These are phyloP conservation scores for Ulota crispa DNA, from an alignment of 225 moss, liverwort and hornwort genomes.

Conservation along the genomic window DNA sequence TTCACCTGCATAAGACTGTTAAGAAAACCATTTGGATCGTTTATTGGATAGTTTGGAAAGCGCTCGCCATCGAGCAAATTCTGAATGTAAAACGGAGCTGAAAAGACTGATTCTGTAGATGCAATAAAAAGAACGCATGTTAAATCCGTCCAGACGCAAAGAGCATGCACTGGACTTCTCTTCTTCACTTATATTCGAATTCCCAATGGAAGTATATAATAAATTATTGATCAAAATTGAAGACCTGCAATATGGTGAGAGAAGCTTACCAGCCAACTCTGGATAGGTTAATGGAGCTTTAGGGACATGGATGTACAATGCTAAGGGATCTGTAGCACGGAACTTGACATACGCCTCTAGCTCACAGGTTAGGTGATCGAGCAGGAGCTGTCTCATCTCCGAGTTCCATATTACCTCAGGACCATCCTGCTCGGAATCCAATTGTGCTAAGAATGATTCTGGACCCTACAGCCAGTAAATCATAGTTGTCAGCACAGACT, in stretches of 20 bases:
- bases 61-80: constrained; percentile 92
- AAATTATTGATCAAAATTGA: background rate
- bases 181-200: background rate
- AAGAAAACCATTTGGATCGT: constrained; percentile 82
- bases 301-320: constrained; percentile 90
- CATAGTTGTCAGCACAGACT: constrained; percentile 21
- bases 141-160: background rate
- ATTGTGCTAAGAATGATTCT: constrained; percentile 72
- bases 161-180: background rate
- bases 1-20: constrained; percentile 84
- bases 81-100: constrained; percentile 92
- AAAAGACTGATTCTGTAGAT: constrained; percentile 82
- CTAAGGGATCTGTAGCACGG: constrained; percentile 94
- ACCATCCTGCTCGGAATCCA: constrained; percentile 84
- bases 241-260: constrained; percentile 6
- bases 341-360: constrained; percentile 94
- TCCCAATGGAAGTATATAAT: background rate
- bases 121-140: constrained; percentile 22
- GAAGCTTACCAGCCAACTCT: constrained; percentile 71
- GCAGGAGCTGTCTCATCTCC: constrained; percentile 81
- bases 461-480: constrained; percentile 63
- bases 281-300: constrained; percentile 87
- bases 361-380: constrained; percentile 85
- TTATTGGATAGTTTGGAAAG: constrained; percentile 84
- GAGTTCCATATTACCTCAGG: constrained; percentile 94